Evolutionary conservation across 2,329 filamentous ascomycete species (phyloP).

Genomic region (Ascosphaera acerosa): DNA sequence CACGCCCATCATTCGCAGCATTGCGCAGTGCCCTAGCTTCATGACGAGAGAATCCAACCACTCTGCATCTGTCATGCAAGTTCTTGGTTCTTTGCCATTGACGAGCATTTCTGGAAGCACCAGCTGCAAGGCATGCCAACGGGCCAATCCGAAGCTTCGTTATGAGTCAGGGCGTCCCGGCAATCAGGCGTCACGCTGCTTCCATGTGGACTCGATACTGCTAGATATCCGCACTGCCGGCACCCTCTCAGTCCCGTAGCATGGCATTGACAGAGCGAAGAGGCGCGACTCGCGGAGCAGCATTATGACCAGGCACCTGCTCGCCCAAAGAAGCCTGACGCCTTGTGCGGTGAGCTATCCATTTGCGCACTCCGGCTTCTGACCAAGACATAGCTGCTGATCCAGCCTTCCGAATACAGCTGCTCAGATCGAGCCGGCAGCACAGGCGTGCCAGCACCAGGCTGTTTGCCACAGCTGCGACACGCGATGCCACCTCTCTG

Average conservation of each 20-base stretch:
- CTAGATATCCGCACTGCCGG: not conserved
- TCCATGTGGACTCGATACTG: not conserved
- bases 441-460: not conserved
- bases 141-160: conserved; percentile 1
- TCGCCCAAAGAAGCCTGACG: not conserved
- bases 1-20: no score
- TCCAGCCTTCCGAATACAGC: not conserved
- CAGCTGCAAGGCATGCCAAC: no score
- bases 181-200: not conserved
- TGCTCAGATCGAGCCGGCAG: not conserved
- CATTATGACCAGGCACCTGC: not conserved
- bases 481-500: not conserved
- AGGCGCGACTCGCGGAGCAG: not conserved
- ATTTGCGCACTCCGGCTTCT: not conserved
- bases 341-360: not conserved
- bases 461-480: not conserved
- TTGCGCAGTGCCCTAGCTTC: no score
- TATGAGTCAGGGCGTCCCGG: not conserved
- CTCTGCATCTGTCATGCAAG: no score
- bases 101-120: no score
- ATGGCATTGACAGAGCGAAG: not conserved
- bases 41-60: no score
- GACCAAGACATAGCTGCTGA: no score
- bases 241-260: not conserved
- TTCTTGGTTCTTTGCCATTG: no score